Evolutionary conservation across 805 yeast genomes (phyloP).

Genomic region (Brettanomyces anomalus): DNA sequence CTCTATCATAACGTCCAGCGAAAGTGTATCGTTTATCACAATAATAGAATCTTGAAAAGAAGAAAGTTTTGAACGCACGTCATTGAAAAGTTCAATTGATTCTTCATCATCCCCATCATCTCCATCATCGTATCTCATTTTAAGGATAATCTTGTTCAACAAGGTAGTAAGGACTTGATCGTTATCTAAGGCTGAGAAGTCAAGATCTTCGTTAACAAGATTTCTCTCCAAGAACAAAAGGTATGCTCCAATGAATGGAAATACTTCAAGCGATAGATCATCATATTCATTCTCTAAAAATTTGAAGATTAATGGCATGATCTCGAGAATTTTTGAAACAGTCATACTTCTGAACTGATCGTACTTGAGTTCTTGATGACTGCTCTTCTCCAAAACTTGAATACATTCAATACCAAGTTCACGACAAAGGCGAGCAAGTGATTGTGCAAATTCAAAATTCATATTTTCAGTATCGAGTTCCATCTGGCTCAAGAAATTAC

Average conservation of each 20-base stretch:
- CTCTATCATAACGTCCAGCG: conserved; percentile 26
- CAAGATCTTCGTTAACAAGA: conserved; percentile 26
- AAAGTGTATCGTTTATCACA: conserved; percentile 28
- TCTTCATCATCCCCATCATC: conserved; percentile 57
- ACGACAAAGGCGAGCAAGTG: conserved; percentile 67
- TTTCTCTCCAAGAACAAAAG: conserved; percentile 59
- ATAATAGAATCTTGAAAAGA: conserved; percentile 78
- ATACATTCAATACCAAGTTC: conserved; percentile 70
- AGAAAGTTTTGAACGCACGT: conserved; percentile 65
- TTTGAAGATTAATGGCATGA: conserved; percentile 65
- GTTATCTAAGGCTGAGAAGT: conserved; percentile 22
- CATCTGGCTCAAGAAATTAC: conserved; percentile 38
- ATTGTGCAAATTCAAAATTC: conserved; percentile 58
- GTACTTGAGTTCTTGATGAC: conserved; percentile 26
- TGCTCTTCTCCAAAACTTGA: conserved; percentile 50
- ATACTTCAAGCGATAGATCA: conserved; percentile 76
- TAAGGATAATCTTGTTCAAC: conserved; percentile 60
- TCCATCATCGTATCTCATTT: conserved; percentile 71
- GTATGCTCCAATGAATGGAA: conserved; percentile 71
- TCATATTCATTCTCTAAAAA: conserved; percentile 79
- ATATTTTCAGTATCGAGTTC: conserved; percentile 32
- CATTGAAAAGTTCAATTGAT: conserved; percentile 67
- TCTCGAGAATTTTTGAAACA: conserved; percentile 41
- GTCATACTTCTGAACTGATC: conserved; percentile 29
- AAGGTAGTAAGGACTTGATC: conserved; percentile 51